Conservation (phyloP, 108 stramenopile species). For the Skeletonema costatum region DNA sequence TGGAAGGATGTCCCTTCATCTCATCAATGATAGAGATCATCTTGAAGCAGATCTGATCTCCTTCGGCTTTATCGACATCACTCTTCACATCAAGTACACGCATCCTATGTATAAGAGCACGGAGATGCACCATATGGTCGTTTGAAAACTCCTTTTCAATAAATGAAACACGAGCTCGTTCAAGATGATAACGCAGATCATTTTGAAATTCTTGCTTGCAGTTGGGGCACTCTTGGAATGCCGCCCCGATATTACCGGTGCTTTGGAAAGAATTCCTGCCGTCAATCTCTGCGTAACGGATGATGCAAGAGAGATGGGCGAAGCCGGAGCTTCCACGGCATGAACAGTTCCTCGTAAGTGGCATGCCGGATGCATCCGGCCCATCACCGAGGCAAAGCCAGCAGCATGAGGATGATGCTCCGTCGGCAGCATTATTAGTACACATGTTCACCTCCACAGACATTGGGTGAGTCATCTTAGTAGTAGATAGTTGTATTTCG, state of each 20-base stretch:
- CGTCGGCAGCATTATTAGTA: background rate
- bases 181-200: background rate
- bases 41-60: background rate
- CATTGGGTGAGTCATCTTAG: too few relatives aligned
- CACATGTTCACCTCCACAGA: too few relatives aligned
- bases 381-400: background rate
- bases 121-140: background rate
- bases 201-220: conserved; percentile 6
- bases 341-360: background rate
- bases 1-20: background rate
- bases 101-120: background rate
- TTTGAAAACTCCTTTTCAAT: background rate
- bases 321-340: conserved; percentile 15
- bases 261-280: background rate
- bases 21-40: background rate
- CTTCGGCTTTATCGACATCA: background rate
- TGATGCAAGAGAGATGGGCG: background rate
- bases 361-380: background rate
- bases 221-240: background rate
- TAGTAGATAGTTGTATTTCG: too few relatives aligned
- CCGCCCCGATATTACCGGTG: background rate
- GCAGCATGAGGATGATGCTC: background rate
- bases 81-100: background rate
- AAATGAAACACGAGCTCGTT: background rate
- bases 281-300: background rate